A percentile compares a stretch with the other conserved stretches of the same genome.
Evolutionary conservation across 1,284 basidiomycete species (phyloP).

Genomic region (Mycena citricolor): DNA sequence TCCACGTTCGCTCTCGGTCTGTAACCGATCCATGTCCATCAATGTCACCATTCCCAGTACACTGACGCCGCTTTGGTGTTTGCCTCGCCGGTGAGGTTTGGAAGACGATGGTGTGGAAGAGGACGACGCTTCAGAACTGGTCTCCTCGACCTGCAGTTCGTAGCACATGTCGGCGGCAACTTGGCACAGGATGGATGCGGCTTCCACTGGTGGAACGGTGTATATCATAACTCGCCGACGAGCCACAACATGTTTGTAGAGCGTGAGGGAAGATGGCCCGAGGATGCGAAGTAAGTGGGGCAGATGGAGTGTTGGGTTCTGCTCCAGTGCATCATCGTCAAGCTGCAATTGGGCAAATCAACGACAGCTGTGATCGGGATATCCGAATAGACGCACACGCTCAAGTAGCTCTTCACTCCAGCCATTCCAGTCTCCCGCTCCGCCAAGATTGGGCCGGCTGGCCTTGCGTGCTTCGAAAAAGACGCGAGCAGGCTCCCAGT

Average conservation of each 20-base stretch:
- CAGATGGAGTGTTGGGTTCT: constrained; percentile 60
- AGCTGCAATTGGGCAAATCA: constrained; percentile 27
- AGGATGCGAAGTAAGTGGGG: constrained; percentile 70
- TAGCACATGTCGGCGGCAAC: constrained; percentile 72
- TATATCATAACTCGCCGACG: constrained; percentile 72
- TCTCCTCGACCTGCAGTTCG: constrained; percentile 46
- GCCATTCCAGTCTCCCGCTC: constrained; percentile 58
- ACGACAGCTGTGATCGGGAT: constrained; percentile 2
- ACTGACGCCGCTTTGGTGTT: constrained; percentile 52
- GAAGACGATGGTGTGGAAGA: too few relatives aligned
- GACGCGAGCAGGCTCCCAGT: constrained; percentile 59
- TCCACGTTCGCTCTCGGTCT: constrained; percentile 52
- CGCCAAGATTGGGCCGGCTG: constrained; percentile 45
- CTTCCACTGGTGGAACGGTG: constrained; percentile 74
- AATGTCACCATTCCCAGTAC: constrained; percentile 79
- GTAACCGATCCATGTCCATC: constrained; percentile 62
- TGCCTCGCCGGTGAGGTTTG: constrained; percentile 45
- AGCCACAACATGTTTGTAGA: constrained; percentile 76
- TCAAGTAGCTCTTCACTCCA: constrained; percentile 65
- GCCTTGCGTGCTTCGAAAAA: constrained; percentile 68
- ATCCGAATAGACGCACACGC: constrained; percentile 4
- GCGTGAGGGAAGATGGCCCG: constrained; percentile 70
- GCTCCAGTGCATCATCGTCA: constrained; percentile 34
- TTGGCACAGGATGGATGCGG: constrained; percentile 73
- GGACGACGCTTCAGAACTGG: constrained; percentile 1